Base-by-base conservation (phyloP, 2,329 filamentous ascomycete species). In the Biscogniauxia mediterranea region DNA sequence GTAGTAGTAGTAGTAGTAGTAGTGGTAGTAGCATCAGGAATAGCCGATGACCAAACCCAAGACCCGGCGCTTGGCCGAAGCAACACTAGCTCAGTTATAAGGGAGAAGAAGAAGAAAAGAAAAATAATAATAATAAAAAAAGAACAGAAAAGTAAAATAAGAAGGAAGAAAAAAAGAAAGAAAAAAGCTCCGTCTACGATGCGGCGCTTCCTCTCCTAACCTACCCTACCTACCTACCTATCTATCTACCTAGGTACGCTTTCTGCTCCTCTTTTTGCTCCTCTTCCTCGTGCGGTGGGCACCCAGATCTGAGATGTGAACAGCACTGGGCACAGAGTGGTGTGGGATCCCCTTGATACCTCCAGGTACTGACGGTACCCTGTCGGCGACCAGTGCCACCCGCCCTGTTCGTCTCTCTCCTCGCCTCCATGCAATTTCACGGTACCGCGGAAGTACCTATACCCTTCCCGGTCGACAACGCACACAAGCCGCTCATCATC, bases 371-470 rank as follows among this genome's bases (percentile, higher is more conserved):
- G 46, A 52, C 55, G 26, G 55, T 61, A 62, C 67, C 64, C 59
- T 66, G 63, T 68, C 64, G 66, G 62, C 62, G 62, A 68, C 67
- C 70, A 66, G 67, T 68, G 67, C 66, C 66, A 69, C 66, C 69
- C 69, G 65, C 66, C 67, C 66, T 70, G 62, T 60, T 69, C 68
- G 57, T 65, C 62, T 60, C 65, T 63, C 62, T 66, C 64, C 61
- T 64, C 63, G 62, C 62, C 64, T 66, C 67, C 68, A 69, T 64
- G 67, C 70, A 73, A 71, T 70, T 67, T 69, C 68, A 60, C 64
- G 60, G 69, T 71, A 71, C 68, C 64, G 64, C 64, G 63, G 64
- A 73, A 68, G 71, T 74, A 74, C 71, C 67, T 70, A 63, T 66
- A 67, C 66, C 67, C 70, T 62, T 68, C 67, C 68, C 70, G 67